Evolutionary conservation across 1,284 basidiomycete species (phyloP), one percentile per base, ranked within the genome.

Genomic region (Leccinum idahoense): DNA sequence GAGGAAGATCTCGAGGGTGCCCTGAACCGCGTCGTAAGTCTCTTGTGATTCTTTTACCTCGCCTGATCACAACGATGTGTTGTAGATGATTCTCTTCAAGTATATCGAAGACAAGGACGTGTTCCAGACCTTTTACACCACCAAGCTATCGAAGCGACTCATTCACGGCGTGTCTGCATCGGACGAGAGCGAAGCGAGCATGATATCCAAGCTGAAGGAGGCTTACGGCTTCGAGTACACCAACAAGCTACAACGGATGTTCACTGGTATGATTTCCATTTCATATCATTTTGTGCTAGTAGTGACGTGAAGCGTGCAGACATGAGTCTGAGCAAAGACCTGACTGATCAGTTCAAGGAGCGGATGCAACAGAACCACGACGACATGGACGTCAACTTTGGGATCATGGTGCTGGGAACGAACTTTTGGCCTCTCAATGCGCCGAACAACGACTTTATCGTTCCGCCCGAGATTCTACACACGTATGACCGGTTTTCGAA

Each of bases 101-200:
- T 99, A 98, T 76, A 90, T 99, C 69, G 95, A 98, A 76, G 97
- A 99, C 81, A 98, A 98, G 82, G 97, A 99, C 72, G 95, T 99
- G 11, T 99, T 99, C 89, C 96, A 98, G 75, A 94, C 93, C 56
- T 99, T 98, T 83, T 99, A 99, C 81, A 93, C 93, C 55, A 98
- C 94, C 70, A 96, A 96, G 80, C 82, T 99, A 20, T 96, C 95
- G 56, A 93, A 93, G 74, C 94, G 97, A 69, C 86, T 99, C 41
- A 96, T 99, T 68, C 90, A 94, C 70, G 89, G 88, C 41, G 87
- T 92, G 20, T 98, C 95, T 20, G 94, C 95, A 5, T 98, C 96
- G 4, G 96, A 98, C 71, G 97, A 99, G 79, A 91, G 90, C 26
- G 97, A 99, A 75, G 91, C 93, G 32, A 95, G 91, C 77, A 99